Conservation (phyloP, 2,329 filamentous ascomycete genomes). For the Pseudocercospora eumusae region DNA sequence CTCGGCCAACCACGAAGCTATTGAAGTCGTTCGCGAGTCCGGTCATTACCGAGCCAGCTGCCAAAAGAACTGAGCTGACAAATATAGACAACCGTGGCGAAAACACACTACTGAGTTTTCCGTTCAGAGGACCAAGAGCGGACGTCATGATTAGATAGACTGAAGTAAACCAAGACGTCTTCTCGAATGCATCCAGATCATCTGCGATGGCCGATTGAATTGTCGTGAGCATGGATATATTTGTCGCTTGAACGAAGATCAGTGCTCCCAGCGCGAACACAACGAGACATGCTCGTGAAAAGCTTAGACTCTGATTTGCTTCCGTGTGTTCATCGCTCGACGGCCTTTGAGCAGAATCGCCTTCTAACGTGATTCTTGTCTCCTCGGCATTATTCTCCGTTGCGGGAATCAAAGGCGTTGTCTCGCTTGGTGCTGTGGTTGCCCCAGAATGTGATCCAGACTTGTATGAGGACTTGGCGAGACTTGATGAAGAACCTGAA, state of each 20-base stretch:
- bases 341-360: no score
- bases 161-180: constrained; percentile 78
- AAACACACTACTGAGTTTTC: constrained; percentile 73
- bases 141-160: constrained; percentile 67
- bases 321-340: constrained; percentile 20
- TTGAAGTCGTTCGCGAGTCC: constrained; percentile 60
- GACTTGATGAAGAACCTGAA: constrained; percentile 1
- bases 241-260: constrained; percentile 54
- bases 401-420: constrained; percentile 1
- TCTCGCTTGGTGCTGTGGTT: constrained; percentile 5
- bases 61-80: constrained; percentile 59
- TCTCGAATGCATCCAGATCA: constrained; percentile 71
- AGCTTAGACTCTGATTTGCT: constrained; percentile 32
- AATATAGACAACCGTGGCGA: constrained; percentile 67
- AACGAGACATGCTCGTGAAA: constrained; percentile 25
- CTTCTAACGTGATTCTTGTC: background rate
- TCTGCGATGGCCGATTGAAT: constrained; percentile 75
- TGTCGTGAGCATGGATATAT: constrained; percentile 80
- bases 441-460: constrained; percentile 1
- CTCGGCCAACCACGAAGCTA: constrained; percentile 68
- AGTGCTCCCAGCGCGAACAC: constrained; percentile 35
- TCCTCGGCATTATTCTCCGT: background rate
- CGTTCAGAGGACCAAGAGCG: constrained; percentile 66
- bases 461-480: background rate
- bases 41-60: constrained; percentile 65